Base-by-base conservation (phyloP, 306 rosid species). In the Lathyrus aphaca region DNA sequence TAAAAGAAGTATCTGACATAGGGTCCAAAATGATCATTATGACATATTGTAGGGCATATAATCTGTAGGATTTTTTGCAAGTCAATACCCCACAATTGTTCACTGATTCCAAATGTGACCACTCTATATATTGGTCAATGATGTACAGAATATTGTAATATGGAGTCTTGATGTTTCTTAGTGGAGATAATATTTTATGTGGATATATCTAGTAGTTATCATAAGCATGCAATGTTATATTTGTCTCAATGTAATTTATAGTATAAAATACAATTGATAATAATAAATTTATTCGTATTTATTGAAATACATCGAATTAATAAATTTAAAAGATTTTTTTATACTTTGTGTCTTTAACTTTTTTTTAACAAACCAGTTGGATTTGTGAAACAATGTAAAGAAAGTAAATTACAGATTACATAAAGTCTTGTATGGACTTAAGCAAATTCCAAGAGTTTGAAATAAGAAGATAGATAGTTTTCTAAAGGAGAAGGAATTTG, bases 81-180 rank as follows among this genome's bases (percentile, higher is more conserved):
- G 59, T 53, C 59, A 56, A 60, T 56, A 55, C 63, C 77, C 82
- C 77, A 65, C 74, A 77, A 19, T 80, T 69, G 74, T 66, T 80
- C 75, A 60, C 66, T 37, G 43, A 66, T 80, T 80, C 13, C 64
- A 35, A 19, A 44, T 19, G 58, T 51, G 32, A 51, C 58, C 69
- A 14, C 62, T 19, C 51, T 62, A 66, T 62, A 56, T 12, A 68
- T 53, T 64, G 61, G 70, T 70, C 80, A 63, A 64, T 75, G 39
- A n/a, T 58, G 69, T 65, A 65, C 73, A 39, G 38, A 17, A 61
- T 61, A 53, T 53, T 46, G 32, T 11, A 37, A 43, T 21, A 49
- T 15, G 45, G 55, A 46, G 66, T 23, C 58, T 42, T 13, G 3
- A 4, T 14, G 11, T 21, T 63, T 44, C 25, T 63, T 25, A 55